Conservation (phyloP, 2,329 filamentous ascomycete genomes). For the Talaromyces rugulosus region DNA sequence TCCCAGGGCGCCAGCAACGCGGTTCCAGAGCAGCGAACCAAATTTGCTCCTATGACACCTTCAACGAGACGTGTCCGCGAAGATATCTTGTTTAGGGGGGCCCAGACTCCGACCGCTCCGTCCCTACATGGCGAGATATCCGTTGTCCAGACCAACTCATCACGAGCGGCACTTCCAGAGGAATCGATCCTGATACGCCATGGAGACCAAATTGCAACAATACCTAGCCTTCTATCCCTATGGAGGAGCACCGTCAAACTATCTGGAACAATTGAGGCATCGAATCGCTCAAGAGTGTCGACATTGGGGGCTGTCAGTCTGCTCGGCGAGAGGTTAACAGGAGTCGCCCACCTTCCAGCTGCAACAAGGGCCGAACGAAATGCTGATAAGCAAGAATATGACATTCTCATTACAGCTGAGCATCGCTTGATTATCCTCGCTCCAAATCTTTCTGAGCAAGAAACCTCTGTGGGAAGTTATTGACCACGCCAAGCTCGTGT, state of each 20-base stretch:
- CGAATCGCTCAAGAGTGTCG: slow-evolving; percentile 34
- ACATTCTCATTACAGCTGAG: slow-evolving; percentile 39
- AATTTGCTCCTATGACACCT: slow-evolving; percentile 45
- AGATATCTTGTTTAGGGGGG: slow-evolving; percentile 41
- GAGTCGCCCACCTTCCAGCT: slow-evolving; percentile 33
- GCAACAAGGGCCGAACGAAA: slow-evolving; percentile 19
- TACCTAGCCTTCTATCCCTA: slow-evolving; percentile 41
- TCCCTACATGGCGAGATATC: slow-evolving; percentile 39
- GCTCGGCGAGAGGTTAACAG: slow-evolving; percentile 38
- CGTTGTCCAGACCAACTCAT: slow-evolving; percentile 34
- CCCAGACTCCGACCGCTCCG: slow-evolving; percentile 22
- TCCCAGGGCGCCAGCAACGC: slow-evolving; percentile 18
- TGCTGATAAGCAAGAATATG: slow-evolving; percentile 24
- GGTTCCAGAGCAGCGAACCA: slow-evolving; percentile 26
- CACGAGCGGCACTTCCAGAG: slow-evolving; percentile 33
- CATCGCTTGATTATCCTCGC: slow-evolving; percentile 37
- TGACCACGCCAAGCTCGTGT: neutral
- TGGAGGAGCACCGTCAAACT: slow-evolving; percentile 39
- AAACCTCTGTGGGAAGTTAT: slow-evolving; percentile 13
- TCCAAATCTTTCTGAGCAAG: slow-evolving; percentile 24
- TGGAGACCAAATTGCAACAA: slow-evolving; percentile 36
- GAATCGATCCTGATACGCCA: slow-evolving; percentile 44
- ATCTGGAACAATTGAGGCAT: slow-evolving; percentile 36
- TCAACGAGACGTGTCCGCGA: slow-evolving; percentile 45
- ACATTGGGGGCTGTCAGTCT: slow-evolving; percentile 35